Evolutionary conservation across 768 basidiomycete genomes (phyloP), one percentile per base, ranked within the genome.

Genomic region (Agrocybe praecox): DNA sequence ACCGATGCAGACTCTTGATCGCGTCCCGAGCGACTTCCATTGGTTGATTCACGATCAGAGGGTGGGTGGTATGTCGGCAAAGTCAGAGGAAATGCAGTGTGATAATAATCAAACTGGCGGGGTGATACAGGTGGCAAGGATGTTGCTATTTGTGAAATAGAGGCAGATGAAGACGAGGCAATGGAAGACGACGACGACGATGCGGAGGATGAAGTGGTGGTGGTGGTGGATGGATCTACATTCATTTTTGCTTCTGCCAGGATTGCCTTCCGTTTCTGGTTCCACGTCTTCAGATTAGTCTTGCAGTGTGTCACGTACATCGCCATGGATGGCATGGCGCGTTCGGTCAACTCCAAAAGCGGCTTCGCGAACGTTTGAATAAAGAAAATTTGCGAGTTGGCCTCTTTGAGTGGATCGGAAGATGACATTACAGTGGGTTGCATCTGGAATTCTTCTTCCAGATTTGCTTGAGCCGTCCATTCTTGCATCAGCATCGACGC

Each of bases 381-480:
- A 72, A 99, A 99, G 63, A 87, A 94, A 17, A 98, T 85, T 71
- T 99, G 97, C 2, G 86, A 86, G 59, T 84, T 71, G 12, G 90
- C 93, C 71, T 92, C 90, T 45, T 81, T 80, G 2, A 89, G 67
- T 7, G 84, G 74, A 44, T 74, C 73, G 18, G 73, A 71, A 0
- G 71, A 73, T 12, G 75, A 67, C 56, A 73, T 71, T 11, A 84
- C 79, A n/a, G 85, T 88, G 14, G 81, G 74, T 17, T 89, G 87
- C 26, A 98, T 77, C 33, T 86, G 80, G 52, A 94, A 84, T 53
- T 86, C 82, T 59, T 84, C 80, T 70, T 99, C 97, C 4, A 98
- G 81, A n/a, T 80, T 76, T 1, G 94, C 90, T 71, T 99, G 97
- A 11, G 85, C 85, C 8, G 84, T 80, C 97, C 97, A 98, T 74